Percentiles rank a stretch among this genome's conserved stretches.
phyloP scores from a whole-genome alignment of 192 early-diverging fungal genomes.

The Pecoramyces ruminantium region DNA sequence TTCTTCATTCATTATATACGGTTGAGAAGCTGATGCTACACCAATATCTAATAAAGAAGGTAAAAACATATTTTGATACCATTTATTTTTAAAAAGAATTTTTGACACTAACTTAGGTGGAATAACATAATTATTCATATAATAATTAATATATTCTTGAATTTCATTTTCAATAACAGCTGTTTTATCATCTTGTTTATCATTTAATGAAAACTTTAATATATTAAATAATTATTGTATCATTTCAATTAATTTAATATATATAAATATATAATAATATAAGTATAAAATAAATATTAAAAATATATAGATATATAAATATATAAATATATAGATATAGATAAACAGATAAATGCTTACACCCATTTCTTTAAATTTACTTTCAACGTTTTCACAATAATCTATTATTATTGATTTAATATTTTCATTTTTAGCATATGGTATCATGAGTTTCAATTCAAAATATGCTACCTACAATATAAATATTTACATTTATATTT shows the following conservation, averaged over 20 bases:
- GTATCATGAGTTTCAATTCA: neutral
- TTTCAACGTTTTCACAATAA: neutral
- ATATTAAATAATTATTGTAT: no score
- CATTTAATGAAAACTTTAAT: neutral
- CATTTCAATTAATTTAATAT: no score
- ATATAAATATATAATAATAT: no score
- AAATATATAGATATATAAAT: no score
- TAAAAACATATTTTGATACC: neutral
- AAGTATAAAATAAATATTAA: no score
- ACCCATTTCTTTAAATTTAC: neutral
- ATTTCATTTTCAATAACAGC: neutral
- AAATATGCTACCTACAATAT: neutral
- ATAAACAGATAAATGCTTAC: no score
- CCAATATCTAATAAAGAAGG: neutral
- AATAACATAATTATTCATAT: neutral
- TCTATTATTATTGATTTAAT: neutral
- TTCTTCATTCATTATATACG: neutral
- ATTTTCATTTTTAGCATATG: neutral
- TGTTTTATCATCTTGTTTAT: neutral
- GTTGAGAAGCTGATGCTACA: neutral
- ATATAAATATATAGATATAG: no score
- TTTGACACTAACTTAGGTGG: neutral
- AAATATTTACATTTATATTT: no score
- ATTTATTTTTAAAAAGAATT: neutral
- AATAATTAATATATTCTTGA: neutral